Conservation (phyloP, 129 eudicot species). For the Pittosporum tobira region DNA sequence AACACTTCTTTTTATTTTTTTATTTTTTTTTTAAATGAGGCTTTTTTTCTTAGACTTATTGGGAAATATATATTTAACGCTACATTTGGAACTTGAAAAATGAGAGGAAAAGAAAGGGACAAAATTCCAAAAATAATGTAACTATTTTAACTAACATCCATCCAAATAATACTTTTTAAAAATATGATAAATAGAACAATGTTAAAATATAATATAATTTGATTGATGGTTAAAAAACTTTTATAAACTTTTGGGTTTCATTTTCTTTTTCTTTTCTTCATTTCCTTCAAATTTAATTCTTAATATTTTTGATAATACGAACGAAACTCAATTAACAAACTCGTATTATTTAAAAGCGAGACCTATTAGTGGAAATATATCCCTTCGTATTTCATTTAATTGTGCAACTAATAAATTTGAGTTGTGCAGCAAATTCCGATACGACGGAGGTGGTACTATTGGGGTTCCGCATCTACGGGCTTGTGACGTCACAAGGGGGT, state of each 20-base stretch:
- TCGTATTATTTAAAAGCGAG: not conserved
- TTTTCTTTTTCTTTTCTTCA: not conserved
- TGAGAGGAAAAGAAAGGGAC: too few relatives aligned
- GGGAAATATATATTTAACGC: not conserved
- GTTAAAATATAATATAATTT: too few relatives aligned
- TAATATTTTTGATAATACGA: too few relatives aligned
- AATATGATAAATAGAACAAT: too few relatives aligned
- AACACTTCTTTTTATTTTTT: too few relatives aligned
- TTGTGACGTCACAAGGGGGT: constrained; percentile 67
- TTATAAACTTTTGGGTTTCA: not conserved
- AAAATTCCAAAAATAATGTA: too few relatives aligned
- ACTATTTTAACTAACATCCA: not conserved
- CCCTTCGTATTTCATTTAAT: too few relatives aligned
- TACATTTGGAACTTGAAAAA: not conserved
- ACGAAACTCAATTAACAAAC: not conserved
- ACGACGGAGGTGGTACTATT: constrained; percentile 97
- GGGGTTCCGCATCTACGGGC: constrained; percentile 87
- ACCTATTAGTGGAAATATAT: not conserved
- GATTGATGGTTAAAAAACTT: too few relatives aligned
- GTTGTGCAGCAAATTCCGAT: constrained; percentile 59
- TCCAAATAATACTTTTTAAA: not conserved
- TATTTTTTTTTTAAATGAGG: too few relatives aligned
- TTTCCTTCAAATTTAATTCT: too few relatives aligned
- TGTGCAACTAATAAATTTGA: too few relatives aligned
- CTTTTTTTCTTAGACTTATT: too few relatives aligned